Evolutionary conservation across 257 asterid genomes (phyloP).

Genomic region (Scutellaria galericulata): DNA sequence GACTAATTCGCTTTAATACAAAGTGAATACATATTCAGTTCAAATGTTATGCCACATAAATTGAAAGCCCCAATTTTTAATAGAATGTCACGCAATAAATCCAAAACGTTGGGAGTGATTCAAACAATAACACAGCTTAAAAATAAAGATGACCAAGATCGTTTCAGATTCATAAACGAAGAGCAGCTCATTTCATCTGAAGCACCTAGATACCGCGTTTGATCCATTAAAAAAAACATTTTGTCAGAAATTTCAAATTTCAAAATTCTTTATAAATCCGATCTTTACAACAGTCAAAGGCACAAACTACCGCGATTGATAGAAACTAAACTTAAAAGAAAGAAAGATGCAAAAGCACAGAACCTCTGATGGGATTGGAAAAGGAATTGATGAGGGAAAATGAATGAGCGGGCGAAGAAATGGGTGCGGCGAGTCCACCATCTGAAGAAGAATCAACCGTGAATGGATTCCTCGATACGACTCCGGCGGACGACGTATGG

Average conservation of each 20-base stretch:
- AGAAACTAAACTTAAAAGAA: background rate
- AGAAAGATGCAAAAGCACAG: background rate
- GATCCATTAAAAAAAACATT: background rate
- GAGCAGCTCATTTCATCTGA: slow-evolving; percentile 20
- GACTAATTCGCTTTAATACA: background rate
- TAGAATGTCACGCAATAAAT: background rate
- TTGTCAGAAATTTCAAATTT: background rate
- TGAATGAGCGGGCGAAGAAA: slow-evolving; percentile 39
- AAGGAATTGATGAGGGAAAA: slow-evolving; percentile 16
- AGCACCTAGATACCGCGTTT: background rate
- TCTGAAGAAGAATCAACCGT: slow-evolving; percentile 48
- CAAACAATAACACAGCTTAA: slow-evolving; percentile 8
- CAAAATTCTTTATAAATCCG: slow-evolving; percentile 1
- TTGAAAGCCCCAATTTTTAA: slow-evolving; percentile 5
- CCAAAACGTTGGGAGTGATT: background rate
- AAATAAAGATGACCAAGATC: background rate
- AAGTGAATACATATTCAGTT: background rate
- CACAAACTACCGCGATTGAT: slow-evolving; percentile 14
- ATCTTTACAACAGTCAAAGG: background rate
- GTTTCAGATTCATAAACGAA: background rate
- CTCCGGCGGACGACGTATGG: slow-evolving; percentile 51
- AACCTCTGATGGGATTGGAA: slow-evolving; percentile 69
- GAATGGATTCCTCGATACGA: slow-evolving; percentile 42
- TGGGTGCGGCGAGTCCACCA: slow-evolving; percentile 38
- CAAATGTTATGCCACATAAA: background rate